phyloP scores from a whole-genome alignment of 129 eudicot species.

The Lactuca saligna region DNA sequence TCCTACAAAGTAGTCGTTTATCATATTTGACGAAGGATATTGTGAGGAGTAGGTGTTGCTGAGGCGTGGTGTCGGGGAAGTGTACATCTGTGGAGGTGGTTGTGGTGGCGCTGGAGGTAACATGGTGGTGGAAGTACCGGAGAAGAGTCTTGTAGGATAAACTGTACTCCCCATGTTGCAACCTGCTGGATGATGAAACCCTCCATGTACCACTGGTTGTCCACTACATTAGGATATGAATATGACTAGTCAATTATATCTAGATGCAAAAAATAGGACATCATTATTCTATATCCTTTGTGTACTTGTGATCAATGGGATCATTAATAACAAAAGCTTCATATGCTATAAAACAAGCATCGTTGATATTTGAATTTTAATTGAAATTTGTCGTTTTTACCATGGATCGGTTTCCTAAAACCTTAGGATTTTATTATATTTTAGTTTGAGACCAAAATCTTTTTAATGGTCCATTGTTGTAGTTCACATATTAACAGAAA shows the following conservation, averaged over 20 bases:
- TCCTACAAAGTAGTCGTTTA: slow-evolving; percentile 68
- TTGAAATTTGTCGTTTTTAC: neutral
- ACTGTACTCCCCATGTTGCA: slow-evolving; percentile 47
- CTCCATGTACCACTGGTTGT: slow-evolving; percentile 67
- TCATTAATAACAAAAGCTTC: slow-evolving; percentile 6
- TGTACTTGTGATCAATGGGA: slow-evolving; percentile 1
- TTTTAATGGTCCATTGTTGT: too few species aligned
- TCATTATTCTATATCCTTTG: slow-evolving; percentile 2
- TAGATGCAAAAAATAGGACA: neutral
- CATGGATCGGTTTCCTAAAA: too few species aligned
- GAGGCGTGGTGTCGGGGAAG: slow-evolving; percentile 48
- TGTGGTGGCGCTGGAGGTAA: slow-evolving; percentile 46
- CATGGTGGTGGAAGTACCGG: slow-evolving; percentile 39
- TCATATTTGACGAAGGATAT: slow-evolving; percentile 28
- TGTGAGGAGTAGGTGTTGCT: slow-evolving; percentile 48
- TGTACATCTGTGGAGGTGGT: slow-evolving; percentile 44
- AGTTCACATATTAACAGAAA: too few species aligned
- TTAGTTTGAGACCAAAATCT: too few species aligned
- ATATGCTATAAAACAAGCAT: neutral
- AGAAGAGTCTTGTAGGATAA: slow-evolving; percentile 50
- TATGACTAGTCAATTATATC: neutral
- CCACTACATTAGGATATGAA: slow-evolving; percentile 37
- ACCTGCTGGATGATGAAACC: slow-evolving; percentile 47
- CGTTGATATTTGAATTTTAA: neutral
- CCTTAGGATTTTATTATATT: too few species aligned